A percentile compares a stretch with the other conserved stretches of the same genome.
phyloP scores from a whole-genome alignment of 2,329 filamentous ascomycete genomes.

The Alternaria dauci region DNA sequence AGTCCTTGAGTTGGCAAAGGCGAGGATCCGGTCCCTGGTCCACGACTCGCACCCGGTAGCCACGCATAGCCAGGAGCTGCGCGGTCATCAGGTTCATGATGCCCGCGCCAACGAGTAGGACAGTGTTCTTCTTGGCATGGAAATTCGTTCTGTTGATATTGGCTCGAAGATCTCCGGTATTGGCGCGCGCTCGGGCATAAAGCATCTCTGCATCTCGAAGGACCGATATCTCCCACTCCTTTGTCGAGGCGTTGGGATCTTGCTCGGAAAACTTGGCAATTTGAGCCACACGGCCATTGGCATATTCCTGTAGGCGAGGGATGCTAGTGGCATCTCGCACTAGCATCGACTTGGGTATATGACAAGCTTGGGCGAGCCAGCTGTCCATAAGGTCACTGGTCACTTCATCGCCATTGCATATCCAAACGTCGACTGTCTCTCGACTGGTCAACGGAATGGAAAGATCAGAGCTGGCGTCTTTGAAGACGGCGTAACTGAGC shows the following conservation, averaged over 20 bases:
- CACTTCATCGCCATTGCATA: background rate
- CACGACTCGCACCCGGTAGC: background rate
- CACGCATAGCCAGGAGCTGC: background rate
- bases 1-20: background rate
- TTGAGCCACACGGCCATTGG: background rate
- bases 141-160: fast-evolving
- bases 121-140: background rate
- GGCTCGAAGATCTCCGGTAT: no score
- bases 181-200: background rate
- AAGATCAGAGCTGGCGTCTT: background rate
- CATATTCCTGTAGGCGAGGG: fast-evolving
- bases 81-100: background rate
- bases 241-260: background rate
- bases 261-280: background rate
- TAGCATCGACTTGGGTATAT: background rate
- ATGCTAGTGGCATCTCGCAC: background rate
- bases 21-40: background rate
- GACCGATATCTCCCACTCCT: background rate
- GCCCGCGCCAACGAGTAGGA: background rate
- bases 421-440: background rate
- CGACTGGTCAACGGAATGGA: background rate
- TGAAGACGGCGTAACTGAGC: background rate
- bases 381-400: background rate
- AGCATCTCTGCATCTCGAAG: background rate
- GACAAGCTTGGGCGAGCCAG: background rate